Conservation (phyloP, 1,284 basidiomycete species). For the Fomitopsis palustris region DNA sequence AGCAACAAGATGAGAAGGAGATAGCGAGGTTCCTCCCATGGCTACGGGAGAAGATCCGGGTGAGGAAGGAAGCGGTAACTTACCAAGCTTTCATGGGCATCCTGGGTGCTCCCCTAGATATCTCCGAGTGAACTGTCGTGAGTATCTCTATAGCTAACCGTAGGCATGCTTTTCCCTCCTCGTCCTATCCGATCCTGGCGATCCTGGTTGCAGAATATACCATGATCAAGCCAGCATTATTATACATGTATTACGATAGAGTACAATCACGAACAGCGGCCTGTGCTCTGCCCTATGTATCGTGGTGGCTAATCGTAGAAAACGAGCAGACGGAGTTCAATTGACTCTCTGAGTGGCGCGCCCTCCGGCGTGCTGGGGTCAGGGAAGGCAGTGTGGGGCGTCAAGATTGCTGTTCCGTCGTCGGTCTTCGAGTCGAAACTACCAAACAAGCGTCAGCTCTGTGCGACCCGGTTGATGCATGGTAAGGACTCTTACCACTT, state of each 20-base stretch:
- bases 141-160: neutral
- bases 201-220: too few species aligned
- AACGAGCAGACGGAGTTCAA: conserved; percentile 54
- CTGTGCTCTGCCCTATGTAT: neutral
- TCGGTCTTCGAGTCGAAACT: conserved; percentile 53
- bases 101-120: neutral
- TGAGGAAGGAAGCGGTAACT: neutral
- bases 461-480: neutral
- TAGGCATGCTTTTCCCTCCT: too few species aligned
- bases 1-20: neutral
- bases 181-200: too few species aligned
- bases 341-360: conserved; percentile 48
- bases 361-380: conserved; percentile 50
- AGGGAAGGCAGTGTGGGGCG: conserved; percentile 54
- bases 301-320: conserved; percentile 44
- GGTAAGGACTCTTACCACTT: conserved; percentile 50
- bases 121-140: neutral
- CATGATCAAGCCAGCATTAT: too few species aligned
- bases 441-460: neutral
- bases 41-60: neutral
- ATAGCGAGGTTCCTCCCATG: neutral
- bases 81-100: conserved; percentile 1
- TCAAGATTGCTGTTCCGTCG: conserved; percentile 45
- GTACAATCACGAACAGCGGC: neutral
- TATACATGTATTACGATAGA: neutral